Evolutionary conservation across 2,329 filamentous ascomycete species (phyloP), one percentile per base, ranked within the genome.

Genomic region (Diaporthe batatas): DNA sequence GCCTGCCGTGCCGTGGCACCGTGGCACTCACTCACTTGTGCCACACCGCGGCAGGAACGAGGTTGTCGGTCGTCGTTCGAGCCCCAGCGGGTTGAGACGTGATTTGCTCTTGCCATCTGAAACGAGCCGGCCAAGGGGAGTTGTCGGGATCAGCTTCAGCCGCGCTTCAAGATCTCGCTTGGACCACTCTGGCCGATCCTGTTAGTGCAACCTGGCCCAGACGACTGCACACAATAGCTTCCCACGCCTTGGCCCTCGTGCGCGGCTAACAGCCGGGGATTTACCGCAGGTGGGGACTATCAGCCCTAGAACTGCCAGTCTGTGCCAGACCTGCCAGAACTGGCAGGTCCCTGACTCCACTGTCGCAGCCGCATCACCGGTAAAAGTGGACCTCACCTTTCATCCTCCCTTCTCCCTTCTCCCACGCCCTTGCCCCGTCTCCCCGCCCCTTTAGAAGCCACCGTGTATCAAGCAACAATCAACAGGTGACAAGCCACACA

Each of bases 71-170:
- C 25, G 12, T 65, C 39, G 39, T 12, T 42, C 42, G 18, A 16
- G 55, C 23, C 16, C 25, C 34, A 58, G 49, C 25, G 34, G 55
- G 36, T 62, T 62, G 71, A 36, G 73, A 65, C 69, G 32, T 73
- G 62, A 58, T 59, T 69, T 71, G 64, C 34, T 73, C 49, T 25
- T 55, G 44, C 14, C 29, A 68, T 75, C 62, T 72, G 72, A 72
- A 74, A 75, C 72, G 47, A 47, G 39, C 64, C 51, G 55, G 49
- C 55, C 67, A 70, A 70, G n/a, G 39, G 51, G 65, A 42, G 57
- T 44, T 68, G 73, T 70, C 72, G 72, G 73, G 64, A 71, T 62
- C 72, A 72, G 49, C 62, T 64, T 54, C 68, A 74, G 73, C 73
- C 73, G 71, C 71, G 73, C 69, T 39, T 71, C 68, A 68, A 71